Evolutionary conservation across 169 alveolate genomes (phyloP).

Genomic region (Cryptosporidium xiaoi): DNA sequence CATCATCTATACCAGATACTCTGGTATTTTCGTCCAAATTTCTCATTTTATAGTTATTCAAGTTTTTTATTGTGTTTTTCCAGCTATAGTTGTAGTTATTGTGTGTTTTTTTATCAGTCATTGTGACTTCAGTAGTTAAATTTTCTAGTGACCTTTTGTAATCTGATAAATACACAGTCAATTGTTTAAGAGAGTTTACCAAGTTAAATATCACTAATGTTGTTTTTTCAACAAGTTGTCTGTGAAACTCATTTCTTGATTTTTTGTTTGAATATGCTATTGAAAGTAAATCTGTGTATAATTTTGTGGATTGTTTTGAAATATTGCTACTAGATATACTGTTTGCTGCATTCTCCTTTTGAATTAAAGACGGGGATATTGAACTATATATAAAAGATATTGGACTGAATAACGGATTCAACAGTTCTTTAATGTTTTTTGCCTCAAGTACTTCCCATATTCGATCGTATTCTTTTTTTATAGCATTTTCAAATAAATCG

Average conservation of each 20-base stretch:
- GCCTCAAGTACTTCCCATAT: slow-evolving; percentile 19
- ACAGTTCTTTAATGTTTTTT: slow-evolving; percentile 2
- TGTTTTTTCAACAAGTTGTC: slow-evolving; percentile 1
- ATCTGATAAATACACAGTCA: neutral
- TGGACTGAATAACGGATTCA: slow-evolving; percentile 52
- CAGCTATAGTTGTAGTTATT: neutral
- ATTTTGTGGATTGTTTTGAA: slow-evolving; percentile 55
- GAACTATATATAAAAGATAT: slow-evolving; percentile 44
- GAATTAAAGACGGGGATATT: slow-evolving; percentile 18
- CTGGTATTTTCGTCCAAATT: neutral
- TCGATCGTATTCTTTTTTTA: neutral
- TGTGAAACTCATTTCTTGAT: slow-evolving; percentile 27
- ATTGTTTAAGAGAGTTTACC: neutral
- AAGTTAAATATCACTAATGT: slow-evolving; percentile 3
- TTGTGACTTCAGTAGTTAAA: neutral
- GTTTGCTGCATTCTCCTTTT: slow-evolving; percentile 5
- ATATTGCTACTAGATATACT: neutral
- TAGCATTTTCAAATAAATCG: neutral
- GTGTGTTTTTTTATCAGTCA: neutral
- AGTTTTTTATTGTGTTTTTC: slow-evolving; percentile 13
- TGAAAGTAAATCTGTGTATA: slow-evolving; percentile 23
- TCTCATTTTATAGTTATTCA: neutral
- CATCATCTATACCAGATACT: slow-evolving; percentile 45
- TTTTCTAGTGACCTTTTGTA: neutral
- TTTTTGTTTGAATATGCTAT: slow-evolving; percentile 3